A percentile compares a stretch with the other conserved stretches of the same genome.
These are phyloP conservation scores for Eucalyptus grandis DNA, from an alignment of 345 rosid species.

Conservation along the genomic window DNA sequence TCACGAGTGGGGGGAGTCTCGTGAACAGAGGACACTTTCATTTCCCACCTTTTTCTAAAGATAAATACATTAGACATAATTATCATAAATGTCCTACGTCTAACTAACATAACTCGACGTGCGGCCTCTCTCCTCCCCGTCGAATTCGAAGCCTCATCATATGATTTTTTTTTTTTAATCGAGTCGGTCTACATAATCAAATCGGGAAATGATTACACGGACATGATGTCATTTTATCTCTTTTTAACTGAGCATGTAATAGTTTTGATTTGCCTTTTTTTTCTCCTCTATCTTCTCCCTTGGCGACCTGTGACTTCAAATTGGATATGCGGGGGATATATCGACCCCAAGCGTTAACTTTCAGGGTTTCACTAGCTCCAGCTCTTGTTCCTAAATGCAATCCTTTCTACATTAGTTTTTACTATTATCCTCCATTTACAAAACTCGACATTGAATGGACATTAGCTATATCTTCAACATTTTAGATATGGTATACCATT, in stretches of 20 bases:
- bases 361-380: neutral
- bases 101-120: neutral
- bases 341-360: neutral
- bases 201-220: neutral
- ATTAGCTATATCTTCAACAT: neutral
- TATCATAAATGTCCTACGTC: neutral
- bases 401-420: neutral
- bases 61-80: neutral
- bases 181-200: neutral
- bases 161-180: neutral
- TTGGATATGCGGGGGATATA: neutral
- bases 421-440: neutral
- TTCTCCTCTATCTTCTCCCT: neutral
- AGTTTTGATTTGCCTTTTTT: rapidly evolving
- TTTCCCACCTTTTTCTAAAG: neutral
- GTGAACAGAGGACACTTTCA: neutral
- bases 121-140: neutral
- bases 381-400: neutral
- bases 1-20: neutral
- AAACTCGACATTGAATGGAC: neutral
- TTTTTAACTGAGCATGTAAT: neutral
- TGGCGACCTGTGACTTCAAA: neutral
- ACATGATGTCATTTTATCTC: neutral
- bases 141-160: neutral
- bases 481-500: neutral